Base-by-base conservation (phyloP, 805 yeast genomes). In the Nakazawaea pomicola region DNA sequence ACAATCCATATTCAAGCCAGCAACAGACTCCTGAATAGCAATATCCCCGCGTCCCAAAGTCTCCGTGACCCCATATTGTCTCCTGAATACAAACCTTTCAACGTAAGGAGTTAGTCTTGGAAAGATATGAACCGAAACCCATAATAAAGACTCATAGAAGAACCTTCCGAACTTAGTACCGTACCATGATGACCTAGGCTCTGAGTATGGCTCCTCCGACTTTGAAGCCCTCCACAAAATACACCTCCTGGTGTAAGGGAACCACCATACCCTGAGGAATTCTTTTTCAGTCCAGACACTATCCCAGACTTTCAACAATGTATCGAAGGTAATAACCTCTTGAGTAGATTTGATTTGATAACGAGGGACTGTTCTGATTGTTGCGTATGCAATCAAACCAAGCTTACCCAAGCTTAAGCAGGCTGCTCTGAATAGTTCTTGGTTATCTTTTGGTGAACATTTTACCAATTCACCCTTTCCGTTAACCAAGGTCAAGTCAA, bases 181-280 rank as follows among this genome's bases (percentile, higher is more conserved):
- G 69, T 87, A 88, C 87, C 95, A 89, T 20, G 90, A 80, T 16
- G 70, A 68, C 53, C 86, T 69, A 23, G 93, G 87, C 3, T 64
- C 67, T 4, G 84, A 72, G 34, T 76, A 62, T 0, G 81, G 73
- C 28, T 82, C 85, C 19, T 65, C 64, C 1, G 95, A 77, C 56
- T 87, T 87, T 18, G 76, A 65, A 29, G 95, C 98, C 56, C 95
- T 76, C 97, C 98, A 91, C 36, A 89, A 67, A 24, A 89, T 79
- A 67, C 95, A 86, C 55, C 83, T 83, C 38, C 78, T 76, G 14
- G 93, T 72, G 60, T 91, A 93, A 1, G 99, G 98, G 61, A 84
- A 93, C 98, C 98, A 93, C 97, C 98, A 91, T 37, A 89, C 77
- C 49, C 98, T 77, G 34, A 89, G 83, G 55, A 79, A 91, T 63